Base-by-base conservation (phyloP, 352 stramenopile species). In the Paralagenidium karlingii region DNA sequence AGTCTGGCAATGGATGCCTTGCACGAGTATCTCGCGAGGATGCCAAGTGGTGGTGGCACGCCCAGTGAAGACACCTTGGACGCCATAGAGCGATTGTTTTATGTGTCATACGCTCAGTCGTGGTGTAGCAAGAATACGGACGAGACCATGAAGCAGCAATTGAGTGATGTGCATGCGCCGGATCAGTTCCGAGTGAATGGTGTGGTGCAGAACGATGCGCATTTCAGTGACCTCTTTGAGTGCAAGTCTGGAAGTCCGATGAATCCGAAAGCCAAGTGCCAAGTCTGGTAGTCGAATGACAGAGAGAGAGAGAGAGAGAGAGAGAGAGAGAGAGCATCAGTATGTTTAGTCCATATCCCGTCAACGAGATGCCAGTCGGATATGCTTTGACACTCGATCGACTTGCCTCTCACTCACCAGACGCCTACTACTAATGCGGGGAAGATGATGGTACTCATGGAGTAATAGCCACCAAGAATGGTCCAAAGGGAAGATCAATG, bases 231-330 rank as follows among this genome's bases (percentile, higher is more conserved):
- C 8, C 55, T 63, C 3, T 91, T 83, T 37, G 57, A 58, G 22
- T 91, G 77, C 29, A 55, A 58, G 3, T 48, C 34, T 19, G 58
- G 51, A 16, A 61, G 68, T 1, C 45, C 49, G 12, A 90, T 93
- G 77, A 84, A 82, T 40, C 71, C 80, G 1, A 53, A 49, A 29
- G 53, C 50, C 1, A 85, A 78, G 29, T 93, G 80, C 58, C 46
- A 68, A 45, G 55, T 93, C 19, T 93, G 80, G 80, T 93, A 70
- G n/a, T n/a, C n/a, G n/a, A n/a, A n/a, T n/a, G n/a, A n/a, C n/a
- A n/a, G n/a, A n/a, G n/a, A n/a, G n/a, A n/a, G n/a, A n/a, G n/a
- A n/a, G n/a, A n/a, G n/a, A n/a, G n/a, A n/a, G n/a, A n/a, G n/a
- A n/a, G n/a, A n/a, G n/a, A n/a, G n/a, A n/a, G n/a, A n/a, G n/a